Conservation (phyloP, 1,139 yeast genomes). For the Candida tropicalis region DNA sequence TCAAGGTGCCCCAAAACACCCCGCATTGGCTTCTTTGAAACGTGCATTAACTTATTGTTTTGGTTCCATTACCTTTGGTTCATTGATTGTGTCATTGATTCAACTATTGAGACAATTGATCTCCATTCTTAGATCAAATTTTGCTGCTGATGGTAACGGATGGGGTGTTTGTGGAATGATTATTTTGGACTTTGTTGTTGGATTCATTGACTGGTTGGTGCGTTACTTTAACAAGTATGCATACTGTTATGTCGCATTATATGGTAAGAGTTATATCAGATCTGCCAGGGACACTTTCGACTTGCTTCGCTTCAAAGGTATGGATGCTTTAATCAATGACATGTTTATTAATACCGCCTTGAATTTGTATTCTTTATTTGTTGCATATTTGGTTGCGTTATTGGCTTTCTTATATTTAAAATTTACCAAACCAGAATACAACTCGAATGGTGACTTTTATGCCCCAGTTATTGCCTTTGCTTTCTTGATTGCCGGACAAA, state of each 20-base stretch:
- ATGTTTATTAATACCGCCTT: constrained; percentile 77
- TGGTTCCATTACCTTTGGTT: constrained; percentile 90
- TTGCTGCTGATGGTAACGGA: constrained; percentile 55
- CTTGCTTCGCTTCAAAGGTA: constrained; percentile 75
- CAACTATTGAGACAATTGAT: constrained; percentile 61
- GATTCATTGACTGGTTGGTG: constrained; percentile 75
- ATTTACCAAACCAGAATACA: constrained; percentile 74
- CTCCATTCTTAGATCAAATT: constrained; percentile 51
- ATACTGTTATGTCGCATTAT: constrained; percentile 82
- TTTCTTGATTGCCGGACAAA: constrained; percentile 75
- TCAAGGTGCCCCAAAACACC: constrained; percentile 79
- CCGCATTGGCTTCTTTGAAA: constrained; percentile 80
- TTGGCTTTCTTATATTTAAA: constrained; percentile 71
- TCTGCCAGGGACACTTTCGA: constrained; percentile 86
- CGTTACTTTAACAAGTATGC: constrained; percentile 91
- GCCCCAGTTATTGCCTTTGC: constrained; percentile 81
- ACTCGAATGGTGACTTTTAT: constrained; percentile 63
- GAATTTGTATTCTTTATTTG: constrained; percentile 69
- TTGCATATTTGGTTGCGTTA: constrained; percentile 69
- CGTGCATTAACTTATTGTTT: constrained; percentile 85
- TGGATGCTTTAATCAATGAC: constrained; percentile 86
- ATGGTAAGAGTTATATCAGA: constrained; percentile 74
- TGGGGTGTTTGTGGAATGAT: constrained; percentile 58
- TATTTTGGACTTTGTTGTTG: constrained; percentile 61
- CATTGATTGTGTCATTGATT: constrained; percentile 75